These are phyloP conservation scores for Pythium coloratum DNA, from an alignment of 352 stramenopile species.

Conservation along the genomic window DNA sequence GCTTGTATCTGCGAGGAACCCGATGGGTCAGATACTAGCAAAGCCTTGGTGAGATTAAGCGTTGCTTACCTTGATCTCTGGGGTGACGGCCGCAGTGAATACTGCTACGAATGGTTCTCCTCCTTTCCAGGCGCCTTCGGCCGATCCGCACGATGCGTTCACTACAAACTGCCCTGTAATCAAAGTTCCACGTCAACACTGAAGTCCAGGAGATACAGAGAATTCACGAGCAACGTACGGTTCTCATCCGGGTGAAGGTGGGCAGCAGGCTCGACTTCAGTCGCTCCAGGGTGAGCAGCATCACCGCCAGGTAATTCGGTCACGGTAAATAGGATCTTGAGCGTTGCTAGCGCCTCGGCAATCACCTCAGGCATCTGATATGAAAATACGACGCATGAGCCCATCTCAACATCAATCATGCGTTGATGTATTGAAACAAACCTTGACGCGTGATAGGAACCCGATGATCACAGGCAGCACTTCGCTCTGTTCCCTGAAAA, in stretches of 20 bases:
- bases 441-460: conserved; percentile 55
- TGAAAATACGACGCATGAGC: not conserved
- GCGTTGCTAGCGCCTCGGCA: conserved; percentile 19
- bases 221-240: conserved; percentile 24
- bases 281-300: not conserved
- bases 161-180: conserved; percentile 46
- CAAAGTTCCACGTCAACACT: not conserved
- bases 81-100: conserved; percentile 22
- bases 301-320: not conserved
- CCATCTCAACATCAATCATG: not conserved
- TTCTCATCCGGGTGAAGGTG: conserved; percentile 42
- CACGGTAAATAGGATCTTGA: conserved; percentile 22
- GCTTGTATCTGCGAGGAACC: conserved; percentile 17
- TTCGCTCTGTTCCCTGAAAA: conserved; percentile 53
- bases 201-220: not conserved
- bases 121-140: conserved; percentile 43
- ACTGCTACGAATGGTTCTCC: conserved; percentile 47
- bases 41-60: not conserved
- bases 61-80: conserved; percentile 26
- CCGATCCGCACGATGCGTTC: conserved; percentile 28
- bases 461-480: conserved; percentile 52
- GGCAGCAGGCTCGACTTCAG: not conserved
- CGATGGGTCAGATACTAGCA: not conserved
- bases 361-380: conserved; percentile 27
- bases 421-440: conserved; percentile 14